phyloP scores from a whole-genome alignment of 306 rosid genomes.

The Glycine tomentella region DNA sequence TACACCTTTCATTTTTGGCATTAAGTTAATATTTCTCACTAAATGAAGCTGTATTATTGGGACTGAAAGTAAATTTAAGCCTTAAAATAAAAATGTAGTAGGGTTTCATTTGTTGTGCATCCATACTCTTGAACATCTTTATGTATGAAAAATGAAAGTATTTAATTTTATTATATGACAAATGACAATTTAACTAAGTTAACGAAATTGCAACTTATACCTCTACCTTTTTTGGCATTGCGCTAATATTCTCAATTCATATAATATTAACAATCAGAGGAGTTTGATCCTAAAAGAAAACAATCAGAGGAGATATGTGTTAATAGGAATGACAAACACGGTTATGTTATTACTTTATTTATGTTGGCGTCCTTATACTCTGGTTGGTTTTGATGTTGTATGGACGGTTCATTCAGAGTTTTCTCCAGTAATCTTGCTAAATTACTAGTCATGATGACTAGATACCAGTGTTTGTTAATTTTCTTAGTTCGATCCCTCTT shows the following conservation, averaged over 20 bases:
- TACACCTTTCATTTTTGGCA: background rate
- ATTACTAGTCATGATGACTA: constrained; percentile 33
- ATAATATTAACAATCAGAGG: too few species aligned
- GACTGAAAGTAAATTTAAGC: background rate
- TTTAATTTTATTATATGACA: too few species aligned
- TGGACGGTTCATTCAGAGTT: background rate
- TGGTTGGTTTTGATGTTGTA: constrained; percentile 29
- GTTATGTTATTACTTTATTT: constrained; percentile 22
- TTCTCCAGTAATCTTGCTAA: constrained; percentile 16
- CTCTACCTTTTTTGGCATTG: background rate
- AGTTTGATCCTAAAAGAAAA: too few species aligned
- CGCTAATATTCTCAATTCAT: background rate
- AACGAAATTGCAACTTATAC: background rate
- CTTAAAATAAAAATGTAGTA: background rate
- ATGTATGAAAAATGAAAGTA: too few species aligned
- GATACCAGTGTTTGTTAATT: background rate
- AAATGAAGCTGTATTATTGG: background rate
- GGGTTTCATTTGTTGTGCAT: too few species aligned
- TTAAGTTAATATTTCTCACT: background rate
- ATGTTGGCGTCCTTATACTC: constrained; percentile 21
- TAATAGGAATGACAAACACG: background rate
- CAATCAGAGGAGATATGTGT: too few species aligned
- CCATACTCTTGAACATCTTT: too few species aligned
- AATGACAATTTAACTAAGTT: too few species aligned
- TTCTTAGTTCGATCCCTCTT: constrained; percentile 22